phyloP scores from a whole-genome alignment of 768 basidiomycete species.

The Amanita exitialis region DNA sequence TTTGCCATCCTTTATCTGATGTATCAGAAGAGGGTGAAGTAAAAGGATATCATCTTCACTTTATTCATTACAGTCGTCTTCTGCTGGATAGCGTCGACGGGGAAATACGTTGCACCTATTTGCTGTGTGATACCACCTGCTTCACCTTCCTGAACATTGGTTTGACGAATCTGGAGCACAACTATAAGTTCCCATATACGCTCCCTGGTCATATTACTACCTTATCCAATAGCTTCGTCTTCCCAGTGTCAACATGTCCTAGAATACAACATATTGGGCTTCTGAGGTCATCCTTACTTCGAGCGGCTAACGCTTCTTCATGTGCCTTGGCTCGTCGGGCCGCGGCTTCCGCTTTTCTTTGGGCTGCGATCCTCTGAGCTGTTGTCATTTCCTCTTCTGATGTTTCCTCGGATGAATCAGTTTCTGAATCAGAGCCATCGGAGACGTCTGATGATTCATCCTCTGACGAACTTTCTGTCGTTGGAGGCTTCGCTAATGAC shows the following conservation, averaged over 20 bases:
- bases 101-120: conserved; percentile 99
- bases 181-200: neutral
- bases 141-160: conserved; percentile 98
- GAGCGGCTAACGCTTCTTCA: conserved; percentile 75
- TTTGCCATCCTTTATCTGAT: conserved; percentile 44
- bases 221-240: conserved; percentile 96
- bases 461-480: conserved; percentile 25
- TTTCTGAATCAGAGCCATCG: conserved; percentile 38
- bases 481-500: neutral
- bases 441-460: conserved; percentile 23
- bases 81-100: conserved; percentile 83
- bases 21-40: neutral
- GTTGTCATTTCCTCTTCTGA: conserved; percentile 55
- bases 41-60: conserved; percentile 25
- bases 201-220: conserved; percentile 24
- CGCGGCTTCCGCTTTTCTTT: conserved; percentile 79
- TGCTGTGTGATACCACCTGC: conserved; percentile 99
- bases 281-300: conserved; percentile 83
- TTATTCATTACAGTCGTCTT: conserved; percentile 94
- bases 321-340: conserved; percentile 70
- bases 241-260: conserved; percentile 99
- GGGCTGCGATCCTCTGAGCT: conserved; percentile 55
- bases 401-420: conserved; percentile 37
- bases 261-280: conserved; percentile 98
- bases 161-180: conserved; percentile 83